These are phyloP conservation scores for Mucor sp. DNA, from an alignment of 371 early-diverging fungal species.

Conservation along the genomic window DNA sequence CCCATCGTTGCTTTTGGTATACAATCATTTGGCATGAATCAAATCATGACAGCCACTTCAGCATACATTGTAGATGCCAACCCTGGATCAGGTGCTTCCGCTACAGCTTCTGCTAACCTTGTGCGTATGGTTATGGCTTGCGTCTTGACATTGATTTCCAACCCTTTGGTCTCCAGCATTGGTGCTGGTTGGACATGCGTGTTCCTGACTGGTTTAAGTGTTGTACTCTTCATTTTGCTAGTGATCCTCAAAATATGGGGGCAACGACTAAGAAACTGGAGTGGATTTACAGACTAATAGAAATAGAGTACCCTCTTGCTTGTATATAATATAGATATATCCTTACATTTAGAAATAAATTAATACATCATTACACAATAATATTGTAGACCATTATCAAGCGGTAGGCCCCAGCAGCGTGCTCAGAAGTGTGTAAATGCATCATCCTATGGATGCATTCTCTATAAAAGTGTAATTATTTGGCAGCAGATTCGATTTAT, in stretches of 20 bases:
- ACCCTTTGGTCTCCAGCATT: conserved; percentile 24
- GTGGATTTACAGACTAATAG: conserved; percentile 8
- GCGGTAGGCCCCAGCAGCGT: no score
- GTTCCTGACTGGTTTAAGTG: conserved; percentile 17
- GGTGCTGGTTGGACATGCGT: conserved; percentile 28
- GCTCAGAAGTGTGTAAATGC: no score
- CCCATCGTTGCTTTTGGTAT: conserved; percentile 49
- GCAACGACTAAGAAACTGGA: conserved; percentile 13
- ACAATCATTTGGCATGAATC: conserved; percentile 52
- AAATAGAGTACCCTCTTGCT: neutral
- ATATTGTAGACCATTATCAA: no score
- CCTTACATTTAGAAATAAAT: neutral
- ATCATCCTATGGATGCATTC: no score
- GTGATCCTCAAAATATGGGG: conserved; percentile 23
- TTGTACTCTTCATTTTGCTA: conserved; percentile 6
- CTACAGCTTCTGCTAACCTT: conserved; percentile 48
- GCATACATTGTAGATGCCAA: conserved; percentile 50
- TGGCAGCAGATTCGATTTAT: no score
- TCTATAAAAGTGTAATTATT: no score
- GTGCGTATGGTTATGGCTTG: conserved; percentile 48
- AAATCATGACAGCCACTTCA: conserved; percentile 35
- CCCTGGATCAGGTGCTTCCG: conserved; percentile 47
- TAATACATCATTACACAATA: no score
- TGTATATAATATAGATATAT: neutral
- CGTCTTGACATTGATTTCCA: conserved; percentile 31